Evolutionary conservation across 2,329 filamentous ascomycete species (phyloP), one percentile per base, ranked within the genome.

Genomic region (Fusarium tricinctum): DNA sequence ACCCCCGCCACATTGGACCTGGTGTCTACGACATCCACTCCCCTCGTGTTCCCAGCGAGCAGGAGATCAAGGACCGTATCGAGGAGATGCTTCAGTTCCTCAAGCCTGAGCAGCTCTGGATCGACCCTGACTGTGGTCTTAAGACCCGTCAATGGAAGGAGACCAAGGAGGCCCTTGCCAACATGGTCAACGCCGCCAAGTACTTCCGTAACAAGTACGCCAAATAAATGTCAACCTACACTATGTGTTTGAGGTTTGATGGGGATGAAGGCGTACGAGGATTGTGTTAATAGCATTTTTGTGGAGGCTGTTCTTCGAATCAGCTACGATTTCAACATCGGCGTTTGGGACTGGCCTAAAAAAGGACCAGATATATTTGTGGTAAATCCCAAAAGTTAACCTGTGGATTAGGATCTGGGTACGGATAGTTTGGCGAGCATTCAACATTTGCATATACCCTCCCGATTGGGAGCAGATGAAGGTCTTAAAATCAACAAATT

Each of bases 1-100:
- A 98, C 87, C 95, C 94, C 75, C 93, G 95, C 78, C 95, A 99
- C 88, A 99, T 99, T 76, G 96, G 96, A 71, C 96, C 96, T 71
- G 96, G 95, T 91, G 96, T 99, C 83, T 99, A 98, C 83, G 96
- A 99, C 85, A 99, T 99, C 86, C 96, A 99, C 92, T 97, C 93
- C 73, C 96, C 96, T 74, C 95, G 96, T 92, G 89, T 99, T 66
- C 96, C 96, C 79, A 92, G 90, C 80, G 92, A 97, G 90, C 88
- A 97, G 86, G 96, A 99, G 90, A 97, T 99, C 88, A 95, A 93
- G 89, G 92, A 94, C 85, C 92, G 96, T 80, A 92, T 99, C 81
- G 90, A 92, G 81, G 96, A 99, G 91, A 98, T 98, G 96, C 90
- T 99, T 73, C 88, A 92, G 84, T 94, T 93, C 88, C 92, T 98